Base-by-base conservation (phyloP, 1,284 basidiomycete species). In the Irpex sp. region DNA sequence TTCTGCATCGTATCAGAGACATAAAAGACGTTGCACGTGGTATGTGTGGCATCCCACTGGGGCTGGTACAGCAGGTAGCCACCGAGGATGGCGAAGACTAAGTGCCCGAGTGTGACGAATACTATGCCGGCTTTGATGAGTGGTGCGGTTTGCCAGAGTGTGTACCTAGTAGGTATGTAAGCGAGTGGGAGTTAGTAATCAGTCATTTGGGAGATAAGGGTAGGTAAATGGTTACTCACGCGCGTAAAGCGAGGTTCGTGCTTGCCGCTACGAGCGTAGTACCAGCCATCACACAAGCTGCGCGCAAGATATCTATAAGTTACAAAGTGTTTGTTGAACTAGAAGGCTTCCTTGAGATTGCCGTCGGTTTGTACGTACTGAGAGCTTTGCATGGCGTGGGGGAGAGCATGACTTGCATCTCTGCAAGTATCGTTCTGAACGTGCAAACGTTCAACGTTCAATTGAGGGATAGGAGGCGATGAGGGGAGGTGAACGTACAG, bases 171-270 rank as follows among this genome's bases (percentile, higher is more conserved):
- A 47, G 44, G 6, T 34, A 34, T 34, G 31, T 34, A 6, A 34
- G 31, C 31, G 31, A 34, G 31, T 34, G 5, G 31, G 31, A 5
- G 31, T 31, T 31, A 31, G 31, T 5, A 31, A 5, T 31, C 31
- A 5, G 31, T 31, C 31, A 31, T 31, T 31, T 31, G 31, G 31
- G 31, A 31, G 31, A 31, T 31, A 4, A 31, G 31, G 31, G 31
- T 31, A 31, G 31, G 31, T 31, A 31, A 5, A 3, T 31, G 31
- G 31, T 31, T 9, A 44, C 62, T 31, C 31, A 64, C 62, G 62
- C 62, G 62, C 62, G 62, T 9, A 64, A 26, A 3, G 13, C 47
- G 9, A 64, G 34, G 36, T 61, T 64, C 4, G 62, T 52, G 52
- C 59, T 61, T n/a, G 62, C 52, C 2, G 34, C 36, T 5, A 59